Conservation (phyloP, 1,139 yeast genomes). For the Blastobotrys buckinghamii region DNA sequence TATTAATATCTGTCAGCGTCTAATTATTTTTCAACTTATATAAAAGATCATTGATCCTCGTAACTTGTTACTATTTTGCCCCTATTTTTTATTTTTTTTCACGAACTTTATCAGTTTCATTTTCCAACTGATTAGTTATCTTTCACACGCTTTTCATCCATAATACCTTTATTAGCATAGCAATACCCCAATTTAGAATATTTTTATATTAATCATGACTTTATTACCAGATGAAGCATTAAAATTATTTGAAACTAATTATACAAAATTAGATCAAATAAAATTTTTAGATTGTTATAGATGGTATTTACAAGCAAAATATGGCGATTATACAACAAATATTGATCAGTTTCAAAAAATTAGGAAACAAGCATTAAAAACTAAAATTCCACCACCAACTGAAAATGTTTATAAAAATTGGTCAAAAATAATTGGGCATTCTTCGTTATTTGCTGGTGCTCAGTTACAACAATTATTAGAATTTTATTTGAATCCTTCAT, state of each 20-base stretch:
- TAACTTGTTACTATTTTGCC: too few species aligned
- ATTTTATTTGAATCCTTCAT: not conserved
- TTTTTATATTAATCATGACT: too few species aligned
- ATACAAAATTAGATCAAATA: not conserved
- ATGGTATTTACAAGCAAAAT: not conserved
- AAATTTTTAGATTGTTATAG: not conserved
- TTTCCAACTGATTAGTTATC: too few species aligned
- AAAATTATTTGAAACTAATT: not conserved
- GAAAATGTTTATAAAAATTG: not conserved
- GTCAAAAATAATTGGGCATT: not conserved
- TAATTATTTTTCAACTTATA: too few species aligned
- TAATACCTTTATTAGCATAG: too few species aligned
- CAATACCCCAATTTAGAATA: too few species aligned
- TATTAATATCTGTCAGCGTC: too few species aligned
- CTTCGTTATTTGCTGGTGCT: not conserved
- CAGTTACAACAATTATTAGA: not conserved
- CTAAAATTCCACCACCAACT: not conserved
- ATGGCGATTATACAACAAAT: not conserved
- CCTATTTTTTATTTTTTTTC: too few species aligned
- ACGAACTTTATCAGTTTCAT: too few species aligned
- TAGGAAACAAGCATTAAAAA: not conserved
- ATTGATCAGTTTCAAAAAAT: not conserved
- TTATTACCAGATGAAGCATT: conserved; percentile 1
- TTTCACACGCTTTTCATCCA: too few species aligned
- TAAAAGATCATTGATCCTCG: too few species aligned